Evolutionary conservation across 2,329 filamentous ascomycete genomes (phyloP).

Genomic region (Pseudomassariella vexata): DNA sequence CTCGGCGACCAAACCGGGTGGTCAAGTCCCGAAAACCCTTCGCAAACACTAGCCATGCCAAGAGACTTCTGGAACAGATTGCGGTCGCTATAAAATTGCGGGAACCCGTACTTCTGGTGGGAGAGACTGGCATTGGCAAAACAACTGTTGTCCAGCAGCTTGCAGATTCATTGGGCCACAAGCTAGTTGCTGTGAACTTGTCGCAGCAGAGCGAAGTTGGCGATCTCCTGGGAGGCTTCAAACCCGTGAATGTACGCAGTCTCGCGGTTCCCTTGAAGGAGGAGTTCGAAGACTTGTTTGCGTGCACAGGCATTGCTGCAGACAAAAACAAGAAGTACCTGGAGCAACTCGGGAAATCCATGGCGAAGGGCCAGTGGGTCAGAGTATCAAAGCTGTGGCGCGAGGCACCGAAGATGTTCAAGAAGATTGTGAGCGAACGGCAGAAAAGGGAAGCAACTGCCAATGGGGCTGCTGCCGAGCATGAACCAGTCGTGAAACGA

Average conservation of each 20-base stretch:
- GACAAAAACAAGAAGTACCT: slow-evolving; percentile 86
- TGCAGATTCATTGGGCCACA: slow-evolving; percentile 76
- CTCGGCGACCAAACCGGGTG: slow-evolving; percentile 47
- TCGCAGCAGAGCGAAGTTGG: slow-evolving; percentile 97
- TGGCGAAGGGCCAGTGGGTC: slow-evolving; percentile 81
- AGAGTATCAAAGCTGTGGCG: slow-evolving; percentile 81
- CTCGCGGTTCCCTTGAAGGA: slow-evolving; percentile 87
- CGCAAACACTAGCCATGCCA: slow-evolving; percentile 81
- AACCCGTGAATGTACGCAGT: slow-evolving; percentile 85
- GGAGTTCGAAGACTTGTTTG: slow-evolving; percentile 86
- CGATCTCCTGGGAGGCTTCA: slow-evolving; percentile 94
- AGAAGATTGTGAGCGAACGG: slow-evolving; percentile 57
- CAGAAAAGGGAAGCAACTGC: slow-evolving; percentile 33
- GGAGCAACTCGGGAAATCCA: slow-evolving; percentile 70
- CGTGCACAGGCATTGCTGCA: slow-evolving; percentile 75
- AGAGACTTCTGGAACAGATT: slow-evolving; percentile 82
- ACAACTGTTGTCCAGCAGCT: slow-evolving; percentile 94
- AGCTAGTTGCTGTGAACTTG: slow-evolving; percentile 86
- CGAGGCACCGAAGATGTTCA: slow-evolving; percentile 83
- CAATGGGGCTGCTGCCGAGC: slow-evolving; percentile 29
- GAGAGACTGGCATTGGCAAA: slow-evolving; percentile 97
- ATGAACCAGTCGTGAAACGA: slow-evolving; percentile 64
- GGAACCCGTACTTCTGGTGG: slow-evolving; percentile 93
- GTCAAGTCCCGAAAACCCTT: slow-evolving; percentile 62
- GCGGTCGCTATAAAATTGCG: slow-evolving; percentile 72